Conservation (phyloP, 1,284 basidiomycete species). For the Phellopilus nigrolimitatus region DNA sequence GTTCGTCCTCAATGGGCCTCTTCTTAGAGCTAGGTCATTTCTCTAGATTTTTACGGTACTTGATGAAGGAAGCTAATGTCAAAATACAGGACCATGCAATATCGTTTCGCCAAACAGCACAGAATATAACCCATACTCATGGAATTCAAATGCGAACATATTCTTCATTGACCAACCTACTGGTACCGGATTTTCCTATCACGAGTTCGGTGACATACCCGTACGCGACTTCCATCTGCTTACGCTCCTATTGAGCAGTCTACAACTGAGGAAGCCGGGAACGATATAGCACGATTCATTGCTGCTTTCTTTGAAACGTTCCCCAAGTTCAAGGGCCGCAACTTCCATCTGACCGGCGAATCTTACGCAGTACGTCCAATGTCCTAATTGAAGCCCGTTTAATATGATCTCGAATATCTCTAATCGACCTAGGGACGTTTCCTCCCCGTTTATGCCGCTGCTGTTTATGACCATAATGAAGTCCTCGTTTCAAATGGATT, state of each 20-base stretch:
- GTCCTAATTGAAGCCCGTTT: background rate
- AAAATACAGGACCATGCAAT: constrained; percentile 43
- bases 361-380: constrained; percentile 51
- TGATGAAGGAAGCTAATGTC: too few relatives aligned
- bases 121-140: constrained; percentile 53
- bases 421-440: constrained; percentile 61
- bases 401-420: background rate
- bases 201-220: constrained; percentile 62
- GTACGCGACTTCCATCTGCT: constrained; percentile 30
- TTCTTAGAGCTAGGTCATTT: constrained; percentile 61
- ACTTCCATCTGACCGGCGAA: constrained; percentile 74
- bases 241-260: constrained; percentile 30
- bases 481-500: constrained; percentile 50
- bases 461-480: constrained; percentile 78
- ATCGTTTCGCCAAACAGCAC: constrained; percentile 40
- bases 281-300: constrained; percentile 65
- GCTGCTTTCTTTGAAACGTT: constrained; percentile 74
- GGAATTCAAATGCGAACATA: constrained; percentile 66
- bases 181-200: constrained; percentile 68
- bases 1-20: constrained; percentile 51
- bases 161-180: constrained; percentile 70
- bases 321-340: constrained; percentile 55
- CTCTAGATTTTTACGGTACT: too few relatives aligned
- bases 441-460: constrained; percentile 76
- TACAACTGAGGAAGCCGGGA: constrained; percentile 63